phyloP scores from a whole-genome alignment of 208 protist genomes.

The Acanthamoeba sp. region DNA sequence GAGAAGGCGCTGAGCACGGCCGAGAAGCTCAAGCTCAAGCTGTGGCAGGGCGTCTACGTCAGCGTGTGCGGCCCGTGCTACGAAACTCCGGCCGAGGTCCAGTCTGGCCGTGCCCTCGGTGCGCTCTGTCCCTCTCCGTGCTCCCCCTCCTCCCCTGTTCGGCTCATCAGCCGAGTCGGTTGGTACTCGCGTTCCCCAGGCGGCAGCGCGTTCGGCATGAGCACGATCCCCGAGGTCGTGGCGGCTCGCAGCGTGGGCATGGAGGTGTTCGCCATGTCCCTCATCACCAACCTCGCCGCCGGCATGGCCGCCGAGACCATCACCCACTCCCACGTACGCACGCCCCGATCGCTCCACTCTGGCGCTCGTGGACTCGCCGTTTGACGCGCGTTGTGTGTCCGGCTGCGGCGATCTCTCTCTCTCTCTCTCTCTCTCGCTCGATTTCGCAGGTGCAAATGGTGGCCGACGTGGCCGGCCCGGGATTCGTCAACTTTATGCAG shows the following conservation, averaged over 20 bases:
- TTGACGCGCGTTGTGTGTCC: not conserved
- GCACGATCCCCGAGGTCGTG: slow-evolving; percentile 74
- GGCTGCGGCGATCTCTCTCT: not conserved
- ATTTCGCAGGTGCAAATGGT: slow-evolving; percentile 51
- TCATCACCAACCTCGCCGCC: slow-evolving; percentile 81
- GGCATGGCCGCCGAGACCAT: slow-evolving; percentile 75
- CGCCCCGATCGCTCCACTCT: not conserved
- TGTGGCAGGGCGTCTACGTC: slow-evolving; percentile 68
- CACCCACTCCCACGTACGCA: slow-evolving; percentile 64
- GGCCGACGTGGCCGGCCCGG: slow-evolving; percentile 57
- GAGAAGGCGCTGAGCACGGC: slow-evolving; percentile 29
- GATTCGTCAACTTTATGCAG: slow-evolving; percentile 75
- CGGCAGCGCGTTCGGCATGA: slow-evolving; percentile 78
- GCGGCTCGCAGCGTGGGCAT: slow-evolving; percentile 65
- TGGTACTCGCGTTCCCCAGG: too few relatives aligned
- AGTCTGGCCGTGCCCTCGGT: slow-evolving; percentile 46
- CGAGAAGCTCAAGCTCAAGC: slow-evolving; percentile 24
- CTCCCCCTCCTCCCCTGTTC: too few relatives aligned
- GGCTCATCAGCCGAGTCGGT: too few relatives aligned
- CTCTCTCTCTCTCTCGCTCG: not conserved
- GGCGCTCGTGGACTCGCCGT: too few relatives aligned
- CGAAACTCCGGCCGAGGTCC: slow-evolving; percentile 75
- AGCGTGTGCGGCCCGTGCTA: slow-evolving; percentile 70
- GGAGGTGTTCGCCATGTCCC: slow-evolving; percentile 79
- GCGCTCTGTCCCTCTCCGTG: too few relatives aligned